Evolutionary conservation across 768 basidiomycete species (phyloP).

Genomic region (Boletus vinaceobasis): DNA sequence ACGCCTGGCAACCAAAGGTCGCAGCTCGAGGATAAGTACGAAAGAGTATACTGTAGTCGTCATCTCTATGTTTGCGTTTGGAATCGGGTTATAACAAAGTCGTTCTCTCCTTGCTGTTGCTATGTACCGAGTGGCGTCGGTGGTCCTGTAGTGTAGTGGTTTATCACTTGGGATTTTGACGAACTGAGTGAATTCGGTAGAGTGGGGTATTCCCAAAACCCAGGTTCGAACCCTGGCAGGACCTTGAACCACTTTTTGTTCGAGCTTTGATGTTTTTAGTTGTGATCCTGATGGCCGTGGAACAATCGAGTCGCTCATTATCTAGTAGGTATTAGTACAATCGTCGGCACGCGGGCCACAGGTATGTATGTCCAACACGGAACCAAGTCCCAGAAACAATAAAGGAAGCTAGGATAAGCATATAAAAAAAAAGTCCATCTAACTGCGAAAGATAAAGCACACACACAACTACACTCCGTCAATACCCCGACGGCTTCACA

Average conservation of each 20-base stretch:
- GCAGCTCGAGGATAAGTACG: conserved; percentile 39
- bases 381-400: neutral
- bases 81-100: neutral
- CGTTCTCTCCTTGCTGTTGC: neutral
- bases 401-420: neutral
- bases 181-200: no score
- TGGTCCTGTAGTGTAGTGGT: conserved; percentile 29
- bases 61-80: neutral
- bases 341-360: no score
- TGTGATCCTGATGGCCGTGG: no score
- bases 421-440: neutral
- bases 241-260: conserved; percentile 13
- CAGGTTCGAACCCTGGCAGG: conserved; percentile 28
- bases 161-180: conserved; percentile 27
- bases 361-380: neutral
- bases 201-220: conserved; percentile 16
- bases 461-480: neutral
- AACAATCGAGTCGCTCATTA: no score
- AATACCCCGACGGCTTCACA: conserved; percentile 74
- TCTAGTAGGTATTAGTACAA: no score
- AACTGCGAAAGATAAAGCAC: neutral
- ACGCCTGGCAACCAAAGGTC: conserved; percentile 79
- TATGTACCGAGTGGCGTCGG: no score
- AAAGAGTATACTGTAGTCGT: neutral
- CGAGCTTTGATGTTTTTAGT: no score